These are phyloP conservation scores for Leishmania gerbilli DNA, from an alignment of 208 protist genomes.

Conservation along the genomic window DNA sequence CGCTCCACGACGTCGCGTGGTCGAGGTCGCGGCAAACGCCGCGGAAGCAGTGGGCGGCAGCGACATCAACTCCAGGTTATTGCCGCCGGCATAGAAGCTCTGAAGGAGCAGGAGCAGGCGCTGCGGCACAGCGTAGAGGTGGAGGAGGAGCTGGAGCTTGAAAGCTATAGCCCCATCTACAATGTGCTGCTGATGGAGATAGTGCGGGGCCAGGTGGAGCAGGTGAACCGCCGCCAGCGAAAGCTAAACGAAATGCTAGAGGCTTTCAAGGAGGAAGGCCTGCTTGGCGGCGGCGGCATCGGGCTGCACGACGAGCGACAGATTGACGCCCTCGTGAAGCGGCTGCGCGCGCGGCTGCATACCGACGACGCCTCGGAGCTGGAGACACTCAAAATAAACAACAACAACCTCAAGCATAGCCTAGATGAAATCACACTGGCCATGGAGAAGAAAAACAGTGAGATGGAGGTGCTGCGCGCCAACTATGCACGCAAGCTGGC, in stretches of 20 bases:
- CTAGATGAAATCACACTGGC: conserved; percentile 59
- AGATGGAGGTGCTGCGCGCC: conserved; percentile 63
- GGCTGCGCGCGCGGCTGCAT: conserved; percentile 43
- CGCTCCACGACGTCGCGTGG: conserved; percentile 9
- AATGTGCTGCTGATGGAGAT: conserved; percentile 77
- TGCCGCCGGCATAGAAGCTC: conserved; percentile 20
- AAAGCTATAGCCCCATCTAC: conserved; percentile 57
- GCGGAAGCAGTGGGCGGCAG: conserved; percentile 8
- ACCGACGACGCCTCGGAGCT: conserved; percentile 53
- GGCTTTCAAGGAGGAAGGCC: conserved; percentile 40
- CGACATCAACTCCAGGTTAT: conserved; percentile 25
- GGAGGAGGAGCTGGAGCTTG: conserved; percentile 59
- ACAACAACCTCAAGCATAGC: conserved; percentile 48
- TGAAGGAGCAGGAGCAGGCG: conserved; percentile 43
- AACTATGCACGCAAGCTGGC: conserved; percentile 55
- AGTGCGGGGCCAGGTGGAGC: conserved; percentile 55
- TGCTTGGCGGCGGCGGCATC: conserved; percentile 30
- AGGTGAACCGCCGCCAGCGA: conserved; percentile 67
- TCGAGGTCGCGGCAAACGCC: conserved; percentile 14
- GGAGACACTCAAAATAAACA: conserved; percentile 44
- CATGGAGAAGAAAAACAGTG: conserved; percentile 56
- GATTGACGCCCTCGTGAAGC: conserved; percentile 40
- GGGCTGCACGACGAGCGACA: conserved; percentile 25
- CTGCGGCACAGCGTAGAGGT: conserved; percentile 39
- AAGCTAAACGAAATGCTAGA: conserved; percentile 63